Conservation (phyloP, 176 grass and related monocot genomes). For the Sorghum bicolor region Sorghum_bicolor_NCBIv3 NC_012878.2:52305001-52305500, state of each 20-base stretch:
- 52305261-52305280: slow-evolving; percentile 91
- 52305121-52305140: slow-evolving; percentile 97
- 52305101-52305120: slow-evolving; percentile 84
- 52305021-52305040: slow-evolving; percentile 71
- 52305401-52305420: slow-evolving; percentile 72
- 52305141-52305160: slow-evolving; percentile 88
- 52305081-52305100: slow-evolving; percentile 72
- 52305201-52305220: slow-evolving; percentile 76
- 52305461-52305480: slow-evolving; percentile 60
- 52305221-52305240: slow-evolving; percentile 57
- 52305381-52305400: slow-evolving; percentile 44
- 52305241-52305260: slow-evolving; percentile 89
- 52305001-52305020: slow-evolving; percentile 94
- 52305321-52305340: slow-evolving; percentile 66
- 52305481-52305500: slow-evolving; percentile 59
- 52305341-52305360: slow-evolving; percentile 59
- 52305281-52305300: slow-evolving; percentile 98
- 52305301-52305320: slow-evolving; percentile 77
- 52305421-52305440: slow-evolving; percentile 73
- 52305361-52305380: slow-evolving; percentile 47
- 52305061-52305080: slow-evolving; percentile 91
- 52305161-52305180: slow-evolving; percentile 60
- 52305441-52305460: slow-evolving; percentile 94
- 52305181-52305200: slow-evolving; percentile 68
- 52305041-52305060: slow-evolving; percentile 75